Base-by-base conservation (phyloP, 495 filamentous ascomycete species). In the Filosporella fistucella region DNA sequence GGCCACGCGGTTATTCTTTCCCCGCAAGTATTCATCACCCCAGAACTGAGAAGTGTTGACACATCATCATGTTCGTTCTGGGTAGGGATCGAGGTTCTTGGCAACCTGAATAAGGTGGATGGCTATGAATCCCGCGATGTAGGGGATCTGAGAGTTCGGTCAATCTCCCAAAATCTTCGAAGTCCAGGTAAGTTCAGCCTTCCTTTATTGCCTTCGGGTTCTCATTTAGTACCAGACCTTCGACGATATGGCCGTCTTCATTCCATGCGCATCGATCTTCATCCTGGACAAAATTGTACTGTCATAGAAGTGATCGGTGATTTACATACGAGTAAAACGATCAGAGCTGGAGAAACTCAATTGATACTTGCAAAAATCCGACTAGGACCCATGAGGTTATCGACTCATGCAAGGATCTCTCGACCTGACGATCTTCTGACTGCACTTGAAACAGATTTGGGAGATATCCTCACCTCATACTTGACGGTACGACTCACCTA, bases 41-140 rank as follows among this genome's bases (percentile, higher is more conserved):
- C 81, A 0, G 82, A 80, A 43, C 64, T 63, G 62, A 72, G 76
- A 8, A 62, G 63, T n/a, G 49, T 72, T 1, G 57, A 67, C 20
- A 57, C 24, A n/a, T 59, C 47, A 6, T 51, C 44, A 23, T 55
- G 54, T 25, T 58, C 35, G 25, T 26, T 77, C 6, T 79, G 69
- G 75, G 67, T 63, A 12, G 69, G 69, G 13, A 57, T 79, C 29
- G 65, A 76, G 51, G 49, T 79, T 12, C 68, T 62, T 5, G 63
- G 68, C 13, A 22, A 35, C 4, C 39, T 59, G 17, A 48, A 36
- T 13, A 28, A 30, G 30, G 45, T 50, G 28, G 44, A 45, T 51
- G 32, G 26, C 5, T 30, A 41, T 20, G n/a, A 42, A 26, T 23
- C 10, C n/a, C n/a, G n/a, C n/a, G n/a, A n/a, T n/a, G n/a, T n/a